Base-by-base conservation (phyloP, 2,329 filamentous ascomycete genomes). In the Claviceps sp. region DNA sequence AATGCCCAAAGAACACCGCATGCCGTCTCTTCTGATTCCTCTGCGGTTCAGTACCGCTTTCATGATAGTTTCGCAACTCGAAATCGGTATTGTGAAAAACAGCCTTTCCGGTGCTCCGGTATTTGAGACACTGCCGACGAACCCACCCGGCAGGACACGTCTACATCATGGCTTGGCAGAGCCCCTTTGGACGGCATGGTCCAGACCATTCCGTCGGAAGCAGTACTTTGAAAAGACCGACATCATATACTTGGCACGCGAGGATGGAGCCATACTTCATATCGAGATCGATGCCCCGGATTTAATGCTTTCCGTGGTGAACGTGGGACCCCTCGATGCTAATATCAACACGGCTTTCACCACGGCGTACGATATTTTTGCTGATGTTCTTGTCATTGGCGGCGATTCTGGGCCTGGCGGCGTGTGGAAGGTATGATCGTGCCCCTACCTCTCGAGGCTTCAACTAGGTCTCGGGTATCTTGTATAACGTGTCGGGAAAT, bases 341-440 rank as follows among this genome's bases (percentile, higher is more conserved):
- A 87, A 86, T 54, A 84, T 95, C 46, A 85, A 88, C 53, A 82
- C 78, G 2, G 88, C 88, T 2, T 94, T 97, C 63, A 85, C 88
- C 49, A 86, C 82, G 50, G 73, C 86, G n/a, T 80, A 78, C 47
- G 78, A 80, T 55, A 70, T 75, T 38, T 80, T 78, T 53, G 81
- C 82, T 2, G 90, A 95, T 63, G 76, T 94, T n/a, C 71, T 95
- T 46, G 77, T 94, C 38, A 80, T 85, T 47, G 86, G 85, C 4
- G 89, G 91, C 0, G 83, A 86, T 57, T 85, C 83, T 50, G 86
- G 88, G 8, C 79, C 83, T 54, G 90, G 90, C 6, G 82, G 83
- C 1, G 74, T 93, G 5, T 91, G 85, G 71, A 80, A 82, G 66
- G 82, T 86, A 65, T 36, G 8, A 16, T 22, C 11, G 29, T 34